These are phyloP conservation scores for Harringtonia lauricola DNA, from an alignment of 2,329 filamentous ascomycete species.

Conservation along the genomic window DNA sequence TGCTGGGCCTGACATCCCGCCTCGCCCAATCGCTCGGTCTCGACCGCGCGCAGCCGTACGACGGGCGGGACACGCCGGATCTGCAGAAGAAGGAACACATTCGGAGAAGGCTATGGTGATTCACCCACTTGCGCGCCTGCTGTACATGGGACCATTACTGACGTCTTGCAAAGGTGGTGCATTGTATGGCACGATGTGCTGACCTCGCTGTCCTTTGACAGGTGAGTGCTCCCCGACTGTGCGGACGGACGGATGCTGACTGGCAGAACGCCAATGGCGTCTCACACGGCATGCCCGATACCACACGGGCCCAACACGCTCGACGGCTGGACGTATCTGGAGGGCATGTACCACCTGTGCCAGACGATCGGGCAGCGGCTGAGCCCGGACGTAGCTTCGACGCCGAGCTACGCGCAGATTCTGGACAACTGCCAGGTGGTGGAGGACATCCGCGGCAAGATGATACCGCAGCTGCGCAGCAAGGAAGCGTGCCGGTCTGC, in stretches of 20 bases:
- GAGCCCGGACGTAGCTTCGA: slow-evolving; percentile 40
- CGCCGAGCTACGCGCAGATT: slow-evolving; percentile 42
- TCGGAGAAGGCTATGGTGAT: slow-evolving; percentile 42
- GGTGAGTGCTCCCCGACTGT: slow-evolving; percentile 23
- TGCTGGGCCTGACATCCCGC: slow-evolving; percentile 52
- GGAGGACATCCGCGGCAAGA: slow-evolving; percentile 37
- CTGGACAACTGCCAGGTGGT: slow-evolving; percentile 45
- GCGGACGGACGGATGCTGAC: not conserved
- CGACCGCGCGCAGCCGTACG: slow-evolving; percentile 35
- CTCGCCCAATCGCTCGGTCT: slow-evolving; percentile 55
- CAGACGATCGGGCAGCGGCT: slow-evolving; percentile 47
- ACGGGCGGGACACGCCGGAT: slow-evolving; percentile 35
- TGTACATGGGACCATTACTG: not conserved
- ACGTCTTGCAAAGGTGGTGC: slow-evolving; percentile 33
- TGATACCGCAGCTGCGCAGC: slow-evolving; percentile 40
- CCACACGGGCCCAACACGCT: slow-evolving; percentile 31
- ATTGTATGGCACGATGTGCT: slow-evolving; percentile 58
- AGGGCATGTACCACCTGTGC: slow-evolving; percentile 55
- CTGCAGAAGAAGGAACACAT: slow-evolving; percentile 41
- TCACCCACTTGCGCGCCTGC: slow-evolving; percentile 2
- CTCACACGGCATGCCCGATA: slow-evolving; percentile 43
- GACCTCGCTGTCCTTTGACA: slow-evolving; percentile 54
- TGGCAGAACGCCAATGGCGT: slow-evolving; percentile 48
- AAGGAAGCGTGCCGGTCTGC: slow-evolving; percentile 55
- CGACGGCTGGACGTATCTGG: slow-evolving; percentile 46